Base-by-base conservation (phyloP, 805 yeast species). In the Kuraishia ogatae region DNA sequence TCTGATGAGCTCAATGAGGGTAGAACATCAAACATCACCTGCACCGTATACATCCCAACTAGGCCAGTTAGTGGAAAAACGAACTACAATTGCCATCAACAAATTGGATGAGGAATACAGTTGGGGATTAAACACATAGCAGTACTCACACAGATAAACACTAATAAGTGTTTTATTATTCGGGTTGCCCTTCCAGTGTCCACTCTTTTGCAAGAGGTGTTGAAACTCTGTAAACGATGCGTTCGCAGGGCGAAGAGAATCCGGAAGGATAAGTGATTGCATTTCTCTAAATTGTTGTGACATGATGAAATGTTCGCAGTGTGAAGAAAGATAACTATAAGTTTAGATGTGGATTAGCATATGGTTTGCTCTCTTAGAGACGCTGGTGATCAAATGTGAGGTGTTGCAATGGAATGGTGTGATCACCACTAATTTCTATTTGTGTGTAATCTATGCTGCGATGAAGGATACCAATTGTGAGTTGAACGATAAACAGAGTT, bases 11-110 rank as follows among this genome's bases (percentile, higher is more conserved):
- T 19, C 8, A 23, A 28, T 17, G 51, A 24, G 21, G 39, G 19
- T 2, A 35, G 7, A 35, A 50, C 11, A 20, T 50, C 51, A 50
- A 50, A 50, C 15, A 50, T n/a, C 26, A 50, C 24, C 24, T 50
- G 51, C 21, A 29, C 21, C 17, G 51, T 50, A 21, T 50, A 50
- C 51, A 50, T 50, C 7, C 51, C 51, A 28, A 29, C 35, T 48
- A 11, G 50, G 23, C 21, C 7, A 10, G 50, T 17, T 8, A 48
- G 50, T 22, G 10, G 43, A 11, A 11, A 10, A 35, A 3, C 43
- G n/a, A 17, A n/a, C n/a, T n/a, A n/a, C n/a, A 17, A 35, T 7
- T 3, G n/a, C 6, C 17, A 35, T 15, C 15, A 35, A 35, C 43
- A 35, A 7, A 35, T 13, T n/a, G n/a, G 43, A 26, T 5, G 10